Percentiles rank a stretch among this genome's conserved stretches.
phyloP scores from a whole-genome alignment of 2,329 filamentous ascomycete genomes.

The Coleophoma cylindrospora region DNA sequence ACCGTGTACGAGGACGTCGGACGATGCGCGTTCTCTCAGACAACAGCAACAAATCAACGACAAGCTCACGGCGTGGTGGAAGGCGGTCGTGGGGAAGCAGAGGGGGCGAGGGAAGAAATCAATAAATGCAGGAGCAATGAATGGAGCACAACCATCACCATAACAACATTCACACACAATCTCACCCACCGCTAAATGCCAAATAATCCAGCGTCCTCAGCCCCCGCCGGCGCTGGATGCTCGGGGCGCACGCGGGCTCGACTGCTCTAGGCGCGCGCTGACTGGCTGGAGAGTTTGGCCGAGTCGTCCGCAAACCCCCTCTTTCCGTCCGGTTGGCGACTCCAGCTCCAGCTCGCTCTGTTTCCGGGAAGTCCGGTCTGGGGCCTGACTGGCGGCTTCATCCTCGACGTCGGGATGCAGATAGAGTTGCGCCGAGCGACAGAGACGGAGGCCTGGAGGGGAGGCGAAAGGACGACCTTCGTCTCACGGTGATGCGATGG shows the following conservation, averaged over 20 bases:
- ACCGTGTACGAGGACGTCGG: no score
- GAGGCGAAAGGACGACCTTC: no score
- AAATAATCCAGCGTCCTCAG: neutral
- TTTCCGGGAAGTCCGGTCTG: neutral
- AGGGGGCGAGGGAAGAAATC: neutral
- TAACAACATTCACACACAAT: no score
- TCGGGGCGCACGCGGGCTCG: neutral
- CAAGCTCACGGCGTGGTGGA: no score
- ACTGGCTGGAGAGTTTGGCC: neutral
- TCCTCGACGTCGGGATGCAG: neutral
- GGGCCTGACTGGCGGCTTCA: neutral
- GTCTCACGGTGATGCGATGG: no score
- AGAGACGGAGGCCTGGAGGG: neutral
- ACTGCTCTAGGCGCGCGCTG: neutral
- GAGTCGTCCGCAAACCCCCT: neutral
- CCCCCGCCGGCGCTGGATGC: neutral
- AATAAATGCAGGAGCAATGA: no score
- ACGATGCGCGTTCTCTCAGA: no score
- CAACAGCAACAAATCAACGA: neutral
- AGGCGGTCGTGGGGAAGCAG: neutral
- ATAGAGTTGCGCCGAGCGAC: neutral
- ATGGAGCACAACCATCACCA: no score
- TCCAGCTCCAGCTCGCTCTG: neutral
- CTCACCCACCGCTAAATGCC: no score
- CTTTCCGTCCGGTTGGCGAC: neutral